A percentile compares a stretch with the other conserved stretches of the same genome.
phyloP scores from a whole-genome alignment of 1,139 yeast genomes.

The Suhomyces bolitotheri region DNA sequence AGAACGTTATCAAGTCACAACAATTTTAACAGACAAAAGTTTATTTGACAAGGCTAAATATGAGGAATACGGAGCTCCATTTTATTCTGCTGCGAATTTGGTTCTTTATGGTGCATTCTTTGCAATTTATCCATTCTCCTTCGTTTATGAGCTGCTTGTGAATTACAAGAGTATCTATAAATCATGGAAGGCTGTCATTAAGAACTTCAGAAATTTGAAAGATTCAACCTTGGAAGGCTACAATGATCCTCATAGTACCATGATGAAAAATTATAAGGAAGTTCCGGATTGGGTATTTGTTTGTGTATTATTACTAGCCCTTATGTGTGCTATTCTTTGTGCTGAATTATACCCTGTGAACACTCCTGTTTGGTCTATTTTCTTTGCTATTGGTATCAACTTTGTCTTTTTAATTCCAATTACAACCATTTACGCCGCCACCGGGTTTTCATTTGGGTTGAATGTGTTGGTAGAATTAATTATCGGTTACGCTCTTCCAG shows the following conservation, averaged over 20 bases:
- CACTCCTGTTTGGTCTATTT: conserved; percentile 37
- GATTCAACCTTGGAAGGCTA: conserved; percentile 20
- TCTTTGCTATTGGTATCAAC: conserved; percentile 36
- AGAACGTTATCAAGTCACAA: conserved; percentile 15
- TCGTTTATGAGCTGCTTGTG: conserved; percentile 14
- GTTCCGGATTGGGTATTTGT: conserved; percentile 27
- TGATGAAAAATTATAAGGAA: conserved; percentile 25
- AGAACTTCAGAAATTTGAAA: conserved; percentile 10
- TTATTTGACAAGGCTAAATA: conserved; percentile 20
- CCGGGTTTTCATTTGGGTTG: conserved; percentile 40
- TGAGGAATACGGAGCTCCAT: conserved; percentile 41
- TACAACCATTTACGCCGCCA: conserved; percentile 38
- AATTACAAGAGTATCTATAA: conserved; percentile 13
- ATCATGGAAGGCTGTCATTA: conserved; percentile 8
- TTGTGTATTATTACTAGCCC: conserved; percentile 20
- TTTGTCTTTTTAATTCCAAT: conserved; percentile 39
- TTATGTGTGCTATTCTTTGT: conserved; percentile 25
- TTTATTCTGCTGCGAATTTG: conserved; percentile 44
- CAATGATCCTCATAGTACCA: conserved; percentile 22
- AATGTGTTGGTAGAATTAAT: conserved; percentile 43
- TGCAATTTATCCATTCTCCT: conserved; percentile 20
- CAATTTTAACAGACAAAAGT: conserved; percentile 15
- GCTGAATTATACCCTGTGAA: conserved; percentile 36
- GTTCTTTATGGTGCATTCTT: conserved; percentile 42
- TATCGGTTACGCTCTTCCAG: conserved; percentile 42